Base-by-base conservation (phyloP, 495 filamentous ascomycete species). In the Penicillium lagena region DNA sequence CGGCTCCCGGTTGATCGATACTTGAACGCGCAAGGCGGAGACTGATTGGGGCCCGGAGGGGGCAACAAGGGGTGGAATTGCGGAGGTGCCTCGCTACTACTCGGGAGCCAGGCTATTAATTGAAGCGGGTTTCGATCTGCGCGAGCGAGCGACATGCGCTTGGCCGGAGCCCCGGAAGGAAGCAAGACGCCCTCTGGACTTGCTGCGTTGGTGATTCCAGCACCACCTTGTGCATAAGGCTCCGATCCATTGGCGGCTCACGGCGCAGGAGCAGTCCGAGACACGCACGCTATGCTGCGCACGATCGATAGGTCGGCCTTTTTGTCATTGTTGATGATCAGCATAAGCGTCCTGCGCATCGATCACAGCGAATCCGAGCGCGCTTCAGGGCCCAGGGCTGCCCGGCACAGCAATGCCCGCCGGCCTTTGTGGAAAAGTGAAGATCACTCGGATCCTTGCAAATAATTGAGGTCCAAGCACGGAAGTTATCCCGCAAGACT, bases 361-460 rank as follows among this genome's bases (percentile, higher is more conserved):
- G 45, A 42, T 27, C 38, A 35, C 14, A 45, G 48, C 45, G 43
- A 57, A 60, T 52, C 45, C 45, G 45, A 38, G 33, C 42, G 28
- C 47, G 15, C 12, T 37, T 38, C 15, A 17, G 22, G 4, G 2
- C 6, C 33, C 31, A 9, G 12, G 14, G 15, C 56, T 46, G 49
- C 48, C 50, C 52, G 13, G 56, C 47, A 46, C 47, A 51, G 40
- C 31, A 39, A 38, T 42, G 43, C 48, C 54, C 50, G 47, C 43
- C 27, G 29, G 36, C 29, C 37, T 56, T 47, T 47, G 35, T 42
- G 22, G 22, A 6, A 22, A 22, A 22, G 22, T 6, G 22, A 22
- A 4, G 22, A 22, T 4, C 22, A 4, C 22, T 4, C 22, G 4
- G 22, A 51, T 44, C 45, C 55, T 38, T 50, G 55, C 28, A 36